Percentiles rank a stretch among this genome's conserved stretches.
These are phyloP conservation scores for Fraxinus albicans DNA, from an alignment of 305 asterid species.

Conservation along the genomic window DNA sequence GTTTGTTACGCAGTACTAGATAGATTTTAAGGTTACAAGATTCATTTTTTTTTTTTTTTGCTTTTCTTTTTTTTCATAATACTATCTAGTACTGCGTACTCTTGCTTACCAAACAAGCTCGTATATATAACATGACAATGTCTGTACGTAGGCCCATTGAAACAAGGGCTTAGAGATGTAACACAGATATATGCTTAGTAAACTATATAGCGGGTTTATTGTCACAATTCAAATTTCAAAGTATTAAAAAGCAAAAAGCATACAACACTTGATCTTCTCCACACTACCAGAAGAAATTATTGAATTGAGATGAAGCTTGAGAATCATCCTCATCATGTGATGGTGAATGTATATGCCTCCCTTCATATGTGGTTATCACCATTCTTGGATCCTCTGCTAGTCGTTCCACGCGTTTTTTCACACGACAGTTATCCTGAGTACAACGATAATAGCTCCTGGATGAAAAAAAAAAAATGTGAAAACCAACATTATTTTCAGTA, in stretches of 20 bases:
- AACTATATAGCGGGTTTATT: background rate
- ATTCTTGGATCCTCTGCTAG: constrained; percentile 89
- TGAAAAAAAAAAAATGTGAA: background rate
- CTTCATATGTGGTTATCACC: constrained; percentile 96
- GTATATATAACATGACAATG: background rate
- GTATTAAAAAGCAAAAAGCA: background rate
- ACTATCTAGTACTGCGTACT: background rate
- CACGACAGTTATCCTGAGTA: constrained; percentile 84
- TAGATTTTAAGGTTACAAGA: background rate
- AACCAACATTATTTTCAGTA: background rate
- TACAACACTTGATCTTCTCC: background rate
- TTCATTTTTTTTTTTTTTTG: too few species aligned
- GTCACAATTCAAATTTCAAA: background rate
- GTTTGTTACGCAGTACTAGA: background rate
- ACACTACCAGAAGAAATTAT: constrained; percentile 61
- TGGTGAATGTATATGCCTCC: constrained; percentile 80
- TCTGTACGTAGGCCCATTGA: background rate
- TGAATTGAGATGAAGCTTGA: constrained; percentile 52
- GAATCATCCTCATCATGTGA: constrained; percentile 68
- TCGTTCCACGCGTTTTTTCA: constrained; percentile 85
- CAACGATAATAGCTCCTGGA: constrained; percentile 88
- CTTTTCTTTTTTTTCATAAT: too few species aligned
- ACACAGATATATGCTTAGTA: background rate
- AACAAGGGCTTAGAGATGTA: background rate
- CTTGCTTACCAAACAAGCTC: background rate